Conservation (phyloP, 2,329 filamentous ascomycete genomes). For the Ustulina deusta region DNA sequence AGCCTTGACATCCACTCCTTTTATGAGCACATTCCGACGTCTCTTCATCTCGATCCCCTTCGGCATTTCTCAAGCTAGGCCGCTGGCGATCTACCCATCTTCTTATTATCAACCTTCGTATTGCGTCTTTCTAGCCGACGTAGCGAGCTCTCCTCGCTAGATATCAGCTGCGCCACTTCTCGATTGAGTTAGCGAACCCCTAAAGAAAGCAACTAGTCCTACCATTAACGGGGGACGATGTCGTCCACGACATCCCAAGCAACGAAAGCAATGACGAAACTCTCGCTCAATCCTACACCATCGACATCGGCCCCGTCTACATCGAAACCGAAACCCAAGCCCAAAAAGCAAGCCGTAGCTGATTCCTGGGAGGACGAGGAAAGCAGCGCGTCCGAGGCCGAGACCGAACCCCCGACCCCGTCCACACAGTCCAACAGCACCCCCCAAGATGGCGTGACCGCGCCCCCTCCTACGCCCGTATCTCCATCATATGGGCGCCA, state of each 20-base stretch:
- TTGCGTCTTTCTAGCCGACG: background rate
- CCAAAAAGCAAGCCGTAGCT: slow-evolving; percentile 61
- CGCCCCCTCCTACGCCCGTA: slow-evolving; percentile 76
- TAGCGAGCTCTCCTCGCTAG: no score
- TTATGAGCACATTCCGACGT: background rate
- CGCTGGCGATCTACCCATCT: slow-evolving; percentile 1
- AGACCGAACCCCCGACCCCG: slow-evolving; percentile 43
- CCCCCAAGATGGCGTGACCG: slow-evolving; percentile 54
- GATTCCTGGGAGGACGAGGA: slow-evolving; percentile 85
- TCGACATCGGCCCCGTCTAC: slow-evolving; percentile 20
- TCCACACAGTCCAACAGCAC: slow-evolving; percentile 40
- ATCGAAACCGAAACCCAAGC: slow-evolving; percentile 43
- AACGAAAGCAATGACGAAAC: slow-evolving; percentile 48
- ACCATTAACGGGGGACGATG: slow-evolving; percentile 37
- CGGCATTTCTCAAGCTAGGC: slow-evolving; percentile 4
- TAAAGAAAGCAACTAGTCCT: background rate
- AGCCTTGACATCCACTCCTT: background rate
- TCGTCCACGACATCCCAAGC: slow-evolving; percentile 40
- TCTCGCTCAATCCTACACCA: slow-evolving; percentile 47
- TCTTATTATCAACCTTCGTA: slow-evolving; percentile 8
- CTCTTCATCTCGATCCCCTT: slow-evolving; percentile 1
- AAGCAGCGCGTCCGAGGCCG: slow-evolving; percentile 58
- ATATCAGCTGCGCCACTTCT: background rate
- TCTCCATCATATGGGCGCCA: slow-evolving; percentile 60
- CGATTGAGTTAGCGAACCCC: background rate